These are phyloP conservation scores for Oryza longistaminata DNA, from an alignment of 176 grass and related monocot genomes.

Conservation along the genomic window DNA sequence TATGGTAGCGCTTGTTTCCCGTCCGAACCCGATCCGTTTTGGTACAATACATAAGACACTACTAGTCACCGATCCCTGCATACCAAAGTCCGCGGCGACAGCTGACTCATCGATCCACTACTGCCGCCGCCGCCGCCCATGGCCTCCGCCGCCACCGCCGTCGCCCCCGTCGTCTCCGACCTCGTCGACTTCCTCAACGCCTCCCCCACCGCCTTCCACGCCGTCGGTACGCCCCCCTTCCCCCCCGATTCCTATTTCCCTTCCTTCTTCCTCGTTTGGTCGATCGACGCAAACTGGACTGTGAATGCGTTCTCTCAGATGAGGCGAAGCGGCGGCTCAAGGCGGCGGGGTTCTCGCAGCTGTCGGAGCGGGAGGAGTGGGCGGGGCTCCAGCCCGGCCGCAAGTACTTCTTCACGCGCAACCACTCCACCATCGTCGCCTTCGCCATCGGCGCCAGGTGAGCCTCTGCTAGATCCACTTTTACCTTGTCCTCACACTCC, in stretches of 20 bases:
- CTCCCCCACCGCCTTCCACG: constrained; percentile 38
- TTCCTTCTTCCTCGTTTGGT: background rate
- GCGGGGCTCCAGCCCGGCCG: constrained; percentile 54
- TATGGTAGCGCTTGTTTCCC: too few species aligned
- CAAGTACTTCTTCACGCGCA: constrained; percentile 98
- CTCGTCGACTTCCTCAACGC: constrained; percentile 44
- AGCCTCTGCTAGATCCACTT: constrained; percentile 26
- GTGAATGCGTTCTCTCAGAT: constrained; percentile 23
- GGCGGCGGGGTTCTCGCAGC: constrained; percentile 65
- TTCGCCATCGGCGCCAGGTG: constrained; percentile 89
- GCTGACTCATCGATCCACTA: too few species aligned
- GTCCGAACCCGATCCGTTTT: too few species aligned
- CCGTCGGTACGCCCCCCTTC: constrained; percentile 36
- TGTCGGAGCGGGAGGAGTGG: constrained; percentile 91
- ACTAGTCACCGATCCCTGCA: too few species aligned
- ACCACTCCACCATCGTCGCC: constrained; percentile 84
- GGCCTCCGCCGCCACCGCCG: background rate
- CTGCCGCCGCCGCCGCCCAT: too few species aligned
- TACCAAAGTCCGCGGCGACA: too few species aligned
- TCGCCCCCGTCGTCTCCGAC: constrained; percentile 33
- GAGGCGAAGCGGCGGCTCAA: constrained; percentile 80
- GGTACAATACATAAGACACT: too few species aligned
- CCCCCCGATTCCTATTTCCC: background rate
- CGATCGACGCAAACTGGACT: background rate
- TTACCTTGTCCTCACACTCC: background rate